A percentile compares a stretch with the other conserved stretches of the same genome.
Conservation (phyloP, 1,139 yeast species). For the Meyerozyma guilliermondii region DNA sequence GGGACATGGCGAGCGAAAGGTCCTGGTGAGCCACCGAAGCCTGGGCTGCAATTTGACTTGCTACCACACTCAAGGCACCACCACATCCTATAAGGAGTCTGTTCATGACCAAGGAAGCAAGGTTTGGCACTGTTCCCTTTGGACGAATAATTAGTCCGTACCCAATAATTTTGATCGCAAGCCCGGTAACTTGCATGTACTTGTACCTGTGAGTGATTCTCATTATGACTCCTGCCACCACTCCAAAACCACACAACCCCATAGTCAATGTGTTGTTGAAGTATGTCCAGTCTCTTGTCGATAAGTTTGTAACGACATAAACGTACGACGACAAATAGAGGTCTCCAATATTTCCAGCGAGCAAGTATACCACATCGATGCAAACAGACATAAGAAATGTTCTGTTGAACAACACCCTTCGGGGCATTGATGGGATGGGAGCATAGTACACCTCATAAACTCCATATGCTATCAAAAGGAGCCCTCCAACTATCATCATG, state of each 20-base stretch:
- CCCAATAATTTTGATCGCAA: constrained; percentile 22
- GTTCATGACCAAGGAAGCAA: constrained; percentile 14
- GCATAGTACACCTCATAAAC: constrained; percentile 22
- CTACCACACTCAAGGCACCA: constrained; percentile 26
- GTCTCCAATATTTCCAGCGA: constrained; percentile 18
- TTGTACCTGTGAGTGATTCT: constrained; percentile 28
- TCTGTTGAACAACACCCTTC: constrained; percentile 23
- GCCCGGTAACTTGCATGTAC: constrained; percentile 22
- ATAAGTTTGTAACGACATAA: constrained; percentile 16
- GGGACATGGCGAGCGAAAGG: constrained; percentile 39
- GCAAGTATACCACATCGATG: constrained; percentile 22
- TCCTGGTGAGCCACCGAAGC: constrained; percentile 42
- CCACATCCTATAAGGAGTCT: constrained; percentile 24
- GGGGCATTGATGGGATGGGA: constrained; percentile 31
- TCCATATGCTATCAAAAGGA: constrained; percentile 19
- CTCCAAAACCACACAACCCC: constrained; percentile 28
- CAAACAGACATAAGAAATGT: constrained; percentile 25
- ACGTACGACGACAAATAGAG: constrained; percentile 12
- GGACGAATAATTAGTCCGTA: constrained; percentile 20
- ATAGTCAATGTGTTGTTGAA: constrained; percentile 27
- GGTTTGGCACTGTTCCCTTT: constrained; percentile 13
- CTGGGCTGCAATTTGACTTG: constrained; percentile 26
- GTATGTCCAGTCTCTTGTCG: constrained; percentile 25
- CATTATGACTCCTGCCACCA: constrained; percentile 23
- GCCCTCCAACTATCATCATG: constrained; percentile 30